Evolutionary conservation across 139 green algal genomes (phyloP).

Genomic region (Chlorella sp.): DNA sequence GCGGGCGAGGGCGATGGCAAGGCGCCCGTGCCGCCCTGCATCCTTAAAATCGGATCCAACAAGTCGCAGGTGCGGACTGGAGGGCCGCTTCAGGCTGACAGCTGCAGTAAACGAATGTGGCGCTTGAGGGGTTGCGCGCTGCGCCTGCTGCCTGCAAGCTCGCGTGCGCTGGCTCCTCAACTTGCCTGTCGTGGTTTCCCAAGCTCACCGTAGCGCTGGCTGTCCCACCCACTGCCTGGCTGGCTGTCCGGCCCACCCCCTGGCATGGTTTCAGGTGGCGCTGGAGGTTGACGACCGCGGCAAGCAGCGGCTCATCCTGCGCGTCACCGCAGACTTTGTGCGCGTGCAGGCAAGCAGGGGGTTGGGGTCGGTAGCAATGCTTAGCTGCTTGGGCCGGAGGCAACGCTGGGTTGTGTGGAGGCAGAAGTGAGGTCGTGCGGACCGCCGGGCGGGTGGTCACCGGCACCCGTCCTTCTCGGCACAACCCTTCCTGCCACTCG

Average conservation of each 20-base stretch:
- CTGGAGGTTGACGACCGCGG: slow-evolving; percentile 78
- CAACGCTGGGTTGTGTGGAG: not conserved
- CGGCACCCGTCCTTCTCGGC: not conserved
- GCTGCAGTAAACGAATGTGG: too few species aligned
- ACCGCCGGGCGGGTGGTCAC: not conserved
- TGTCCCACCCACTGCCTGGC: not conserved
- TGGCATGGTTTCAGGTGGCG: slow-evolving; percentile 53
- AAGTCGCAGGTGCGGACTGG: slow-evolving; percentile 34
- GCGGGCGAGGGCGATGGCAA: slow-evolving; percentile 39
- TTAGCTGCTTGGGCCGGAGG: too few species aligned
- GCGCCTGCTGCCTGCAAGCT: not conserved
- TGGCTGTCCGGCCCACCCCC: not conserved
- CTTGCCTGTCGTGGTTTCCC: not conserved
- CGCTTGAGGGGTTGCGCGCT: not conserved
- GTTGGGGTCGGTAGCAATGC: too few species aligned
- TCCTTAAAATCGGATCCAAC: slow-evolving; percentile 39
- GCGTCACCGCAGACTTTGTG: slow-evolving; percentile 79
- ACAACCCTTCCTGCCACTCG: not conserved
- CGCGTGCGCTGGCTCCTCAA: slow-evolving; percentile 16
- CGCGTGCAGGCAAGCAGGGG: slow-evolving; percentile 61
- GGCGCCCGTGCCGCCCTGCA: slow-evolving; percentile 84
- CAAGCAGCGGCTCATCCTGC: slow-evolving; percentile 24
- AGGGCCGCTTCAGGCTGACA: too few species aligned
- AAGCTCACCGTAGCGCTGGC: not conserved
- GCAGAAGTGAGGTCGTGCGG: not conserved